Evolutionary conservation across 208 protist species (phyloP).

Genomic region (Trypanosoma congolense): DNA sequence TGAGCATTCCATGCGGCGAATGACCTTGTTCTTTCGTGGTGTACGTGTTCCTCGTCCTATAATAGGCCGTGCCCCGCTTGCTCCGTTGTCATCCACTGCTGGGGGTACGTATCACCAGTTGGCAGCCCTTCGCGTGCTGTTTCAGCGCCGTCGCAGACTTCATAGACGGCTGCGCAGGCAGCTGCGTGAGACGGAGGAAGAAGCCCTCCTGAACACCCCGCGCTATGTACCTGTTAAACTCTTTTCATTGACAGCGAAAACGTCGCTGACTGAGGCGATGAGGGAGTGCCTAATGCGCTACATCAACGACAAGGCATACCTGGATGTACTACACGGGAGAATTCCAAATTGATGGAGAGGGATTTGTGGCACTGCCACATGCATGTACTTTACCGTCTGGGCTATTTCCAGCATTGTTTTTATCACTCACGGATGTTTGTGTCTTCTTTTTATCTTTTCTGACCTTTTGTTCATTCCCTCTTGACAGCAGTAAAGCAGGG

Average conservation of each 20-base stretch:
- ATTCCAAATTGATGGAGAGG: too few species aligned
- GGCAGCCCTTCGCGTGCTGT: conserved; percentile 9
- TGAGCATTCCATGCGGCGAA: conserved; percentile 57
- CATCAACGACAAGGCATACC: conserved; percentile 59
- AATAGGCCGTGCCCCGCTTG: conserved; percentile 61
- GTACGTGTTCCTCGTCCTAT: conserved; percentile 53
- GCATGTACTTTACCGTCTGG: too few species aligned
- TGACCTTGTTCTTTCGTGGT: conserved; percentile 66
- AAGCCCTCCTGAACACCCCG: not conserved
- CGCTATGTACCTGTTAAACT: conserved; percentile 67
- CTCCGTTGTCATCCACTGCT: conserved; percentile 42
- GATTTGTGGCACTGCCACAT: too few species aligned
- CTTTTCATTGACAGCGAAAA: conserved; percentile 75
- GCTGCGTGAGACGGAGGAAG: not conserved
- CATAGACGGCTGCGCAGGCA: not conserved
- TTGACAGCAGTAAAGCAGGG: too few species aligned
- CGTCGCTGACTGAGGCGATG: conserved; percentile 46
- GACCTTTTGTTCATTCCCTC: too few species aligned
- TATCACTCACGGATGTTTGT: too few species aligned
- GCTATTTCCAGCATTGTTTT: not conserved
- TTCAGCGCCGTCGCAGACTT: conserved; percentile 1
- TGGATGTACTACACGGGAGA: conserved; percentile 22
- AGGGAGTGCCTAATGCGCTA: conserved; percentile 62
- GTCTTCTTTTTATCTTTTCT: too few species aligned
- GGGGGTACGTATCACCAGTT: conserved; percentile 71